Evolutionary conservation across 176 grass and related monocot genomes (phyloP).

Genomic region (Ensete glaucum): DNA sequence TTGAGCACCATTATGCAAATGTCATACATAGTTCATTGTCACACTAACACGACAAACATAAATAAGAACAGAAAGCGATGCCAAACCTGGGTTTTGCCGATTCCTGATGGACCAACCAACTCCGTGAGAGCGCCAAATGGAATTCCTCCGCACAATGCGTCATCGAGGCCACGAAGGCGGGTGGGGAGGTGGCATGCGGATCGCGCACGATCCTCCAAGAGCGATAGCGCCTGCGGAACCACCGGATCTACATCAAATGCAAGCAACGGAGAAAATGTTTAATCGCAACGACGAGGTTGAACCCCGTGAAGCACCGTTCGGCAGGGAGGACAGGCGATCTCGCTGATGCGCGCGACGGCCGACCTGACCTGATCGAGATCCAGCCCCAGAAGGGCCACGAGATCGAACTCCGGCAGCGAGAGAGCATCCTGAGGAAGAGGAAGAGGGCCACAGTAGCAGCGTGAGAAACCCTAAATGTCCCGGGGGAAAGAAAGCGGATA

Average conservation of each 20-base stretch:
- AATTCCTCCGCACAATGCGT: constrained; percentile 65
- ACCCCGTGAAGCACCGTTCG: constrained; percentile 45
- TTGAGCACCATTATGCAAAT: not conserved
- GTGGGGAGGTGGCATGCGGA: constrained; percentile 50
- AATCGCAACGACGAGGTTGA: not conserved
- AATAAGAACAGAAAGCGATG: not conserved
- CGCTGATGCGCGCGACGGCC: constrained; percentile 56
- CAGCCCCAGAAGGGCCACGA: constrained; percentile 58
- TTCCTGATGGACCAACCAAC: constrained; percentile 82
- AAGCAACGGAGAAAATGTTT: not conserved
- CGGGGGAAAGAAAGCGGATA: not conserved
- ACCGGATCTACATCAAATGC: not conserved
- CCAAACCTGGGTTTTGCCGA: constrained; percentile 84
- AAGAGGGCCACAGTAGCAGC: not conserved
- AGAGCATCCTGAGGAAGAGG: constrained; percentile 53
- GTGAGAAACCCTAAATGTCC: not conserved
- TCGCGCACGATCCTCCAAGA: constrained; percentile 35
- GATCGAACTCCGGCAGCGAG: constrained; percentile 80
- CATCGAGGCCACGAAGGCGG: constrained; percentile 58
- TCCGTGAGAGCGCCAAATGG: constrained; percentile 68
- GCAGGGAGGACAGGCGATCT: constrained; percentile 65
- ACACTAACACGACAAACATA: not conserved
- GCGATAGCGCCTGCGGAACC: constrained; percentile 33
- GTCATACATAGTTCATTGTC: not conserved
- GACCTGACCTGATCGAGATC: constrained; percentile 36